Percentiles rank a stretch among this genome's conserved stretches.
These are phyloP conservation scores for Alternaria sp. DNA, from an alignment of 2,329 filamentous ascomycete species.

Conservation along the genomic window DNA sequence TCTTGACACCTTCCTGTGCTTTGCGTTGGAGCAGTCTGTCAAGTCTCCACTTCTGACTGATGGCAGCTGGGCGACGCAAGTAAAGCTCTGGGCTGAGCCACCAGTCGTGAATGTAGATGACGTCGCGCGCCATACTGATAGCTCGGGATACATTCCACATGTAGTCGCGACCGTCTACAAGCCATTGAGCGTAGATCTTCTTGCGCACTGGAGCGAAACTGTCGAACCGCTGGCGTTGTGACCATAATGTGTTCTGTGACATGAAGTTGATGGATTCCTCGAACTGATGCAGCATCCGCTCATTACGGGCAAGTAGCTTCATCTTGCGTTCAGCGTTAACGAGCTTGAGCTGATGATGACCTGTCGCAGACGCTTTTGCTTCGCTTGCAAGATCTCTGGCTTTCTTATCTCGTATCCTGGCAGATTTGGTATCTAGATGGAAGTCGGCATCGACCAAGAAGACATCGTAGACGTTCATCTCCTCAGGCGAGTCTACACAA, in stretches of 20 bases:
- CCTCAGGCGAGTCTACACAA: conserved; percentile 97
- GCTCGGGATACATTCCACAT: conserved; percentile 99
- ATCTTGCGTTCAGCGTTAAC: conserved; percentile 91
- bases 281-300: conserved; percentile 88
- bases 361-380: conserved; percentile 67
- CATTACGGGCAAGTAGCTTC: conserved; percentile 88
- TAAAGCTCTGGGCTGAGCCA: conserved; percentile 97
- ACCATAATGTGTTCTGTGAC: conserved; percentile 82
- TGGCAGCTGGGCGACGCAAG: conserved; percentile 88
- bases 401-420: conserved; percentile 58
- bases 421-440: conserved; percentile 74
- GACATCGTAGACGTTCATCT: conserved; percentile 98
- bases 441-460: conserved; percentile 95
- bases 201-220: conserved; percentile 91
- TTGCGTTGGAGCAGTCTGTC: conserved; percentile 93
- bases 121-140: conserved; percentile 95
- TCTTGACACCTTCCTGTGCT: conserved; percentile 92
- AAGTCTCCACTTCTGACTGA: conserved; percentile 97
- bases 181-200: conserved; percentile 90
- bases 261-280: conserved; percentile 91
- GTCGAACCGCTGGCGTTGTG: conserved; percentile 81
- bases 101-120: conserved; percentile 99
- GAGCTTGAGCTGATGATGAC: conserved; percentile 88
- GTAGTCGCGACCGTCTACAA: conserved; percentile 95
- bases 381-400: conserved; percentile 69